phyloP scores from a whole-genome alignment of 345 rosid species.

The Corchorus capsularis region DNA sequence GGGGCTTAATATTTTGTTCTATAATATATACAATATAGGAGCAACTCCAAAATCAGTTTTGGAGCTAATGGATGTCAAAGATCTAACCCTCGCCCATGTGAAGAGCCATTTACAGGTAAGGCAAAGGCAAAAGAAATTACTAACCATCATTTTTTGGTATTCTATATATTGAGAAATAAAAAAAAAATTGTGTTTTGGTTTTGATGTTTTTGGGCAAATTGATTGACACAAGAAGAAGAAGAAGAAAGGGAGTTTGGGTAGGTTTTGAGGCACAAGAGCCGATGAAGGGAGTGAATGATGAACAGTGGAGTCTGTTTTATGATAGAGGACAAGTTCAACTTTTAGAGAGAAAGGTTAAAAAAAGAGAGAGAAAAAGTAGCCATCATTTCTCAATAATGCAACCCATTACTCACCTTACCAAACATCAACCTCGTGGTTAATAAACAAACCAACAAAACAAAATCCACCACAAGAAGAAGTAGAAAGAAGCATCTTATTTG shows the following conservation, averaged over 20 bases:
- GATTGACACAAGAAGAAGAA: not conserved
- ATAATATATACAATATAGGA: constrained; percentile 36
- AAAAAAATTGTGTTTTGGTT: no score
- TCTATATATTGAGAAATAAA: no score
- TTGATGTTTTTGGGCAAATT: no score
- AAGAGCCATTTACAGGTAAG: constrained; percentile 87
- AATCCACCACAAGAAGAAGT: constrained; percentile 27
- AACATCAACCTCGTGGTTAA: constrained; percentile 53
- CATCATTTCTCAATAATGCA: constrained; percentile 74
- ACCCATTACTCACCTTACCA: constrained; percentile 57
- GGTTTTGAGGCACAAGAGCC: constrained; percentile 37
- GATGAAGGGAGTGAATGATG: constrained; percentile 43
- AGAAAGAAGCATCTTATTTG: constrained; percentile 37
- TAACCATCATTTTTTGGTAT: not conserved
- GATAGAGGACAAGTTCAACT: constrained; percentile 40
- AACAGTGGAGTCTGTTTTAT: constrained; percentile 28
- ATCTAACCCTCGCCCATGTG: constrained; percentile 78
- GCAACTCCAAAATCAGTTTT: constrained; percentile 85
- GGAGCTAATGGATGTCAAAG: constrained; percentile 80
- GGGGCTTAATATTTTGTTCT: not conserved
- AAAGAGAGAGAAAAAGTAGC: constrained; percentile 32
- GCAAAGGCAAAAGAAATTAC: not conserved
- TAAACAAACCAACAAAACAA: constrained; percentile 31
- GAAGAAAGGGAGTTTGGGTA: not conserved
- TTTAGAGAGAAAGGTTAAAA: constrained; percentile 25